Evolutionary conservation across 306 rosid species (phyloP).

Genomic region (Malus fusca): DNA sequence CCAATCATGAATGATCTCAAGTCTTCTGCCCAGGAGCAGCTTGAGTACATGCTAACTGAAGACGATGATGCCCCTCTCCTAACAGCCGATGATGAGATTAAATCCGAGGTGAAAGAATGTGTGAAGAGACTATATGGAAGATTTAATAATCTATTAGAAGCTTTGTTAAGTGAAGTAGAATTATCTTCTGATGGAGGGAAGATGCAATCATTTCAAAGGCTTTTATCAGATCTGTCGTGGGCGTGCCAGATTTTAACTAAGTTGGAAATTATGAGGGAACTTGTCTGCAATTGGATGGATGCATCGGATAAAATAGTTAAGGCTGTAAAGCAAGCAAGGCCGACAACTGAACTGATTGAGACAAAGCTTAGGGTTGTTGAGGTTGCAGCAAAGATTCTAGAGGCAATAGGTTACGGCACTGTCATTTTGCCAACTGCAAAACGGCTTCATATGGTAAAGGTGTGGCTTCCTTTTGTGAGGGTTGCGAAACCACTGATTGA

Average conservation of each 20-base stretch:
- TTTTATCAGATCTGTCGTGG: constrained; percentile 79
- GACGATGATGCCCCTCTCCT: constrained; percentile 82
- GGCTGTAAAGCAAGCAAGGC: constrained; percentile 47
- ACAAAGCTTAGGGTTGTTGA: constrained; percentile 54
- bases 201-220: constrained; percentile 40
- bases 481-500: constrained; percentile 73
- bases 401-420: constrained; percentile 70
- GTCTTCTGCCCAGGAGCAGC: constrained; percentile 85
- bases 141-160: constrained; percentile 45
- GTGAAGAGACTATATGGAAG: constrained; percentile 47
- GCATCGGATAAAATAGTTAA: constrained; percentile 69
- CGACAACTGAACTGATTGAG: constrained; percentile 40
- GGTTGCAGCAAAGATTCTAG: constrained; percentile 72
- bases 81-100: constrained; percentile 54
- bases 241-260: constrained; percentile 54
- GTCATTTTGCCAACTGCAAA: constrained; percentile 60
- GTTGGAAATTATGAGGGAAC: constrained; percentile 76
- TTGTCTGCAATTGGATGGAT: constrained; percentile 72
- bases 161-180: constrained; percentile 38
- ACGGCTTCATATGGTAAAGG: constrained; percentile 61
- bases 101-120: constrained; percentile 61
- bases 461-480: constrained; percentile 93
- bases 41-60: constrained; percentile 91
- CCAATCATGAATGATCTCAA: constrained; percentile 59
- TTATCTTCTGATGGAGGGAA: constrained; percentile 38